These are phyloP conservation scores for Colletotrichum kahawae DNA, from an alignment of 2,329 filamentous ascomycete genomes.

Conservation along the genomic window DNA sequence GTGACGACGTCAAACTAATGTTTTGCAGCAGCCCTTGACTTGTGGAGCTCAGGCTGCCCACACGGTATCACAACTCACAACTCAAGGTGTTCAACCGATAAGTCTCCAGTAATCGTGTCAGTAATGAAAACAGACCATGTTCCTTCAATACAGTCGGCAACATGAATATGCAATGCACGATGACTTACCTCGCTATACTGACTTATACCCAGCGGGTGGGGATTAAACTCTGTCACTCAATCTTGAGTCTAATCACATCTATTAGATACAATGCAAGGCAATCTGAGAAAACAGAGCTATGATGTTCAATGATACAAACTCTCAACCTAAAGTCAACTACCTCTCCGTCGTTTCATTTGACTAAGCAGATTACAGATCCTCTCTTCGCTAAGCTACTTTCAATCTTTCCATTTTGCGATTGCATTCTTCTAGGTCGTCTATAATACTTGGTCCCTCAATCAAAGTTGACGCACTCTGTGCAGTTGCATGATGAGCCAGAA, in stretches of 20 bases:
- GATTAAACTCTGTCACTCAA: neutral
- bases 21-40: neutral
- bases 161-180: fast-evolving
- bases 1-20: neutral
- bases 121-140: neutral
- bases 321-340: neutral
- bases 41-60: neutral
- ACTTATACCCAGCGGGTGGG: no score
- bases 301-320: neutral
- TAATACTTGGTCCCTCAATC: neutral
- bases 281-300: neutral
- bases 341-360: neutral
- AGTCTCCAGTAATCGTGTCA: neutral
- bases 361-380: neutral
- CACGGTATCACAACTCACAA: neutral
- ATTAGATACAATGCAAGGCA: neutral
- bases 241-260: neutral
- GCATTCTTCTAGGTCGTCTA: neutral
- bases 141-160: neutral
- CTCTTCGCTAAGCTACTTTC: fast-evolving
- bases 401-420: fast-evolving
- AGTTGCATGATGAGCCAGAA: neutral
- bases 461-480: neutral
- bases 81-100: neutral
- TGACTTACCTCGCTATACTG: neutral